Evolutionary conservation across 106 monocot species (phyloP), one percentile per base, ranked within the genome.

Genomic region (Allium sativum): DNA sequence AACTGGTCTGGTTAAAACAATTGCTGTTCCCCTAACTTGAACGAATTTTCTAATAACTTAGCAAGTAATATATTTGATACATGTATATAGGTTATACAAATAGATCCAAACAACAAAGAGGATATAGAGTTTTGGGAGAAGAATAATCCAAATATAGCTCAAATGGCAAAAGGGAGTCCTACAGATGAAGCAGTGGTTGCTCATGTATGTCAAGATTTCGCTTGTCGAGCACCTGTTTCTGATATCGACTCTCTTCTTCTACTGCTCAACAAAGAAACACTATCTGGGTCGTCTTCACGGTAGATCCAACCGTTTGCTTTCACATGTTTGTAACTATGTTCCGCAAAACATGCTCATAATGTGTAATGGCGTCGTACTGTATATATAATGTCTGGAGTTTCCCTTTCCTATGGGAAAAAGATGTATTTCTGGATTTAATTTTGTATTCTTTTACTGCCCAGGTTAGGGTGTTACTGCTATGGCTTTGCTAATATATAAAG

Each of bases 51-150:
- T 5, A 5, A 31, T 31, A 31, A 31, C 31, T 31, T 31, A 31
- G 5, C 31, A 2, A 31, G 31, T 31, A 31, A 14, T 64, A 50
- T 12, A 64, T 42, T 16, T 72, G 48, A 52, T 41, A 40, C 18
- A 18, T 17, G 17, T 43, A 44, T 66, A 17, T 59, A 93, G 93
- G 85, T 93, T n/a, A 83, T 93, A 18, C 89, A 89, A 67, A 81
- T 93, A 59, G 89, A 93, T 62, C 89, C 76, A 6, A 48, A 20
- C 42, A 70, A 73, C 57, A 61, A 20, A 51, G 76, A 93, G 51
- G 93, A 85, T 6, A 85, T 93, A 56, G 81, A 81, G 42, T 93
- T 93, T 59, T 93, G 93, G 93, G 74, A 86, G 18, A 65, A 47
- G 21, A 56, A 54, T 42, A 93, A 93, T 55, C 47, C 64, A 19